These are phyloP conservation scores for Barbatosphaeria neglecta DNA, from an alignment of 495 filamentous ascomycete species.

Conservation along the genomic window DNA sequence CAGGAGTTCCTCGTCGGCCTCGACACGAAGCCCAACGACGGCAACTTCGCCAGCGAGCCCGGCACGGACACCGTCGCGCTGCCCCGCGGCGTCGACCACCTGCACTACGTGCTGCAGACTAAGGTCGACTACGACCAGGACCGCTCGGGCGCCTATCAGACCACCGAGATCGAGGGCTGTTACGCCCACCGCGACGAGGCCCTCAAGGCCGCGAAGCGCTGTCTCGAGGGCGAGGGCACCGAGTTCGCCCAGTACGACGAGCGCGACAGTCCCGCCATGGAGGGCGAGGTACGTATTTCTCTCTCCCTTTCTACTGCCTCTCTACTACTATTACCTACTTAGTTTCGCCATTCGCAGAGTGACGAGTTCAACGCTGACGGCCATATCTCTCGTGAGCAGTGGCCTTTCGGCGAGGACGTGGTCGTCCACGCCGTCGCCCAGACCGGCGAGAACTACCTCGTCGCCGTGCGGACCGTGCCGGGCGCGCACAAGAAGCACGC, in stretches of 20 bases:
- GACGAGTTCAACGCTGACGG: neutral
- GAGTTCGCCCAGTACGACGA: constrained; percentile 31
- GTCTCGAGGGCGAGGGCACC: constrained; percentile 11
- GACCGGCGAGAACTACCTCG: constrained; percentile 28
- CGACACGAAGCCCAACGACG: constrained; percentile 25
- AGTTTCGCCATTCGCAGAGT: neutral
- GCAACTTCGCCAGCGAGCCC: constrained; percentile 8
- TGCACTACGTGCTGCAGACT: constrained; percentile 33
- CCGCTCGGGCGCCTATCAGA: constrained; percentile 18
- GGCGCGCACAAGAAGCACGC: constrained; percentile 9
- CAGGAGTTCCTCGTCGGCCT: constrained; percentile 26
- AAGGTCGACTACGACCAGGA: constrained; percentile 26
- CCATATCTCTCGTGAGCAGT: constrained; percentile 5
- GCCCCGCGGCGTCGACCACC: constrained; percentile 12
- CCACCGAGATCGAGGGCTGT: constrained; percentile 25
- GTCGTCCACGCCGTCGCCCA: constrained; percentile 28
- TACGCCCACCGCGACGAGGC: constrained; percentile 19
- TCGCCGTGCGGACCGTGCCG: constrained; percentile 18
- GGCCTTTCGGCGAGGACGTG: constrained; percentile 35
- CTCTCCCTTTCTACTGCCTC: neutral
- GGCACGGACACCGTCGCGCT: constrained; percentile 10
- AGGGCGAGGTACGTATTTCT: neutral
- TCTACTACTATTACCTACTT: neutral
- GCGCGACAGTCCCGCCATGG: constrained; percentile 5
- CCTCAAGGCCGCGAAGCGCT: constrained; percentile 12